These are phyloP conservation scores for Lyophyllum decastes DNA, from an alignment of 768 basidiomycete genomes.

Conservation along the genomic window DNA sequence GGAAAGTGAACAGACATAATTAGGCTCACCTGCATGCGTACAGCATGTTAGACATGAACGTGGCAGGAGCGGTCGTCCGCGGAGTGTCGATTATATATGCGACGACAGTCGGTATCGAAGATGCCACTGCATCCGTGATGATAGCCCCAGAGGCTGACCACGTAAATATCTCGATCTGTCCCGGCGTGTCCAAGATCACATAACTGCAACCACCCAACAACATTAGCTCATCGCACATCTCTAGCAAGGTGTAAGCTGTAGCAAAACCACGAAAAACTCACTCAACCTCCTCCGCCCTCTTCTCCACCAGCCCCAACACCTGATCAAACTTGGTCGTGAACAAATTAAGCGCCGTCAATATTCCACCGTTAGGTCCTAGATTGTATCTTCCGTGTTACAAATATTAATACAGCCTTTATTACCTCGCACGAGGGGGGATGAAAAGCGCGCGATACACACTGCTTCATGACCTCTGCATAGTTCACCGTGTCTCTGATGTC, in stretches of 20 bases:
- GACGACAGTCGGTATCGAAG: constrained; percentile 89
- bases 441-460: constrained; percentile 61
- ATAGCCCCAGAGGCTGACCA: constrained; percentile 99
- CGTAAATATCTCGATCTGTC: constrained; percentile 99
- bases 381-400: constrained; percentile 72
- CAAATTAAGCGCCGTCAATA: constrained; percentile 93
- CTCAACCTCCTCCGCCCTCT: constrained; percentile 87
- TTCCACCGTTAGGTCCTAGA: constrained; percentile 96
- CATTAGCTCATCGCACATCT: not conserved
- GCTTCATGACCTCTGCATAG: constrained; percentile 99
- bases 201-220: constrained; percentile 54
- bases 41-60: constrained; percentile 99
- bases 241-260: no score
- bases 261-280: constrained; percentile 39
- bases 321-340: constrained; percentile 99
- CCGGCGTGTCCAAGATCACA: constrained; percentile 94
- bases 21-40: constrained; percentile 86
- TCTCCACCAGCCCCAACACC: constrained; percentile 89
- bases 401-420: constrained; percentile 13
- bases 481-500: constrained; percentile 98
- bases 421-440: constrained; percentile 3
- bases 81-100: constrained; percentile 99
- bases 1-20: not conserved
- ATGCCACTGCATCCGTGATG: constrained; percentile 96
- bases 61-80: constrained; percentile 89